These are phyloP conservation scores for Paramecium caudatum DNA, from an alignment of 73 alveolate genomes.

Conservation along the genomic window DNA sequence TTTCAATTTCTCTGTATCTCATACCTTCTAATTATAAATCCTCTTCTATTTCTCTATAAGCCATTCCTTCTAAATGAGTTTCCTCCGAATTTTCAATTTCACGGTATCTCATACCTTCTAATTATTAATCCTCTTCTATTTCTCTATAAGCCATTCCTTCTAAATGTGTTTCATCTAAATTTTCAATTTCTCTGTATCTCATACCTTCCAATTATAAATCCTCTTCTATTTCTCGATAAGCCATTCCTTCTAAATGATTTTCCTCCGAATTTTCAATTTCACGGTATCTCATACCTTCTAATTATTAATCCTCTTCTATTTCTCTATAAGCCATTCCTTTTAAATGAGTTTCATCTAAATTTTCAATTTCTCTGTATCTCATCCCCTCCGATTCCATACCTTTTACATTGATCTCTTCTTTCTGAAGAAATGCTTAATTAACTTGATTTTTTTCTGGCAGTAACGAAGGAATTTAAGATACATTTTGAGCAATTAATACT, in stretches of 20 bases:
- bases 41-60: neutral
- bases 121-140: neutral
- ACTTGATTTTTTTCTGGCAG: too few species aligned
- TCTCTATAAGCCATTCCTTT: slow-evolving; percentile 40
- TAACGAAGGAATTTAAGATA: too few species aligned
- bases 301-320: neutral
- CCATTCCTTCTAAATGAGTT: neutral
- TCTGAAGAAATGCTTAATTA: too few species aligned
- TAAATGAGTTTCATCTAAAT: neutral
- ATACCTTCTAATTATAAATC: neutral
- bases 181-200: slow-evolving; percentile 24
- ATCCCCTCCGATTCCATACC: too few species aligned
- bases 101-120: slow-evolving; percentile 19
- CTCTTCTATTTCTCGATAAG: neutral
- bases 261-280: neutral
- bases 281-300: slow-evolving; percentile 15
- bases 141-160: slow-evolving; percentile 46
- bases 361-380: slow-evolving; percentile 24
- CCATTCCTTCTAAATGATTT: slow-evolving; percentile 9
- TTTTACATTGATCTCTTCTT: too few species aligned
- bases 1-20: slow-evolving; percentile 10
- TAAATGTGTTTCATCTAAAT: neutral
- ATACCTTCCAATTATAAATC: slow-evolving; percentile 1
- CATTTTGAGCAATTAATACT: too few species aligned
- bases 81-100: neutral